Evolutionary conservation across 768 basidiomycete genomes (phyloP).

Genomic region (Lepiota venenata): DNA sequence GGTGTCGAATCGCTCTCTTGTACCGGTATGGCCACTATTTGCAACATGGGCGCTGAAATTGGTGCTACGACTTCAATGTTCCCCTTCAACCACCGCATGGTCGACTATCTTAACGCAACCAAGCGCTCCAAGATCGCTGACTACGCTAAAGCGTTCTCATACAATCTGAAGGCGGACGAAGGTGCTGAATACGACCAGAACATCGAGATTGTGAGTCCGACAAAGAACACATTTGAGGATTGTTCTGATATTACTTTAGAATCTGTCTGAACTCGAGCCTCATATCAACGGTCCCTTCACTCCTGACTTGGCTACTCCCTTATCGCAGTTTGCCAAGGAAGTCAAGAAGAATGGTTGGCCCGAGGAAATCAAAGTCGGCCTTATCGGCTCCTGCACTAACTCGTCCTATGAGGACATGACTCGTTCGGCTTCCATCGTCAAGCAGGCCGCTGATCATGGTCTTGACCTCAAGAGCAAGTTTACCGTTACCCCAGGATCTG

Average conservation of each 20-base stretch:
- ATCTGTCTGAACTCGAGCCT: conserved; percentile 96
- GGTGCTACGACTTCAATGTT: conserved; percentile 98
- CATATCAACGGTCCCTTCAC: conserved; percentile 99
- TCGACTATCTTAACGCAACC: conserved; percentile 91
- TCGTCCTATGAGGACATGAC: conserved; percentile 99
- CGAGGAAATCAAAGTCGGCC: conserved; percentile 91
- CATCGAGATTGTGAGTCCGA: conserved; percentile 77
- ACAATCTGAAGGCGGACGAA: conserved; percentile 88
- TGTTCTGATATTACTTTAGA: conserved; percentile 38
- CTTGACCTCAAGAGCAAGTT: conserved; percentile 89
- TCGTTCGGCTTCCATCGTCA: conserved; percentile 91
- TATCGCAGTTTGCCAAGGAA: conserved; percentile 90
- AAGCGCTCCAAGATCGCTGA: conserved; percentile 83
- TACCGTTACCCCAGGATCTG: conserved; percentile 97
- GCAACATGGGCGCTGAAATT: conserved; percentile 99
- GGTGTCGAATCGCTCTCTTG: conserved; percentile 96
- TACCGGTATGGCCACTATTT: conserved; percentile 99
- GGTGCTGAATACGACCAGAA: conserved; percentile 90
- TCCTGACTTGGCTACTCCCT: conserved; percentile 98
- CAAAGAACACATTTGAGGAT: not conserved
- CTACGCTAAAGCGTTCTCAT: conserved; percentile 85
- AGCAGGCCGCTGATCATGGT: conserved; percentile 85
- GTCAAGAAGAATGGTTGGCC: conserved; percentile 98
- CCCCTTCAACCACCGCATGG: conserved; percentile 98
- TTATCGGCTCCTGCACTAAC: conserved; percentile 99